phyloP scores from a whole-genome alignment of 2,329 filamentous ascomycete genomes.

The Colletotrichum gloeosporioides region DNA sequence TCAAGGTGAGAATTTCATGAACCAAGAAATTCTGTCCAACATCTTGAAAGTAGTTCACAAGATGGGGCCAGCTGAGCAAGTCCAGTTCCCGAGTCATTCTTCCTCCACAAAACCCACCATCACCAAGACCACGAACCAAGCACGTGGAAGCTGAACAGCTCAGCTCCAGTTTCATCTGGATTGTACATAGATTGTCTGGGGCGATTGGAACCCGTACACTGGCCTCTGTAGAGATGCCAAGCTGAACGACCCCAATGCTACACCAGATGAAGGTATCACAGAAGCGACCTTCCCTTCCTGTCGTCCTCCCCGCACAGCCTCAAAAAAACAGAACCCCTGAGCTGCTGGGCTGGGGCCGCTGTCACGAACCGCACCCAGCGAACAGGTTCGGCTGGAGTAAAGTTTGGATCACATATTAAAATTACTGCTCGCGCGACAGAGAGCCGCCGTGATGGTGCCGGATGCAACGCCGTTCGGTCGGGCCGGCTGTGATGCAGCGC shows the following conservation, averaged over 20 bases:
- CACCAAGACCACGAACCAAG: neutral
- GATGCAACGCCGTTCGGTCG: constrained; percentile 3
- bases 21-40: neutral
- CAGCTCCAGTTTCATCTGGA: neutral
- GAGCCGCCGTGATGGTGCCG: neutral
- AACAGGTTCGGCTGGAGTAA: neutral
- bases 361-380: neutral
- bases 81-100: neutral
- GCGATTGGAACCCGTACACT: neutral
- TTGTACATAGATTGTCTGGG: neutral
- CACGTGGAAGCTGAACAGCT: neutral
- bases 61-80: neutral
- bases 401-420: neutral
- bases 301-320: neutral
- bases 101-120: neutral
- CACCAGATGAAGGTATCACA: neutral
- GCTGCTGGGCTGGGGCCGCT: neutral
- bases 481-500: neutral
- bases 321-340: neutral
- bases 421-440: neutral
- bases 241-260: neutral
- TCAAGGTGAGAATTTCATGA: neutral
- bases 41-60: neutral
- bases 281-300: neutral
- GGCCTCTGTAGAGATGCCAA: neutral